phyloP scores from a whole-genome alignment of 2,329 filamentous ascomycete genomes.

The Colletotrichum gloeosporioides region DNA sequence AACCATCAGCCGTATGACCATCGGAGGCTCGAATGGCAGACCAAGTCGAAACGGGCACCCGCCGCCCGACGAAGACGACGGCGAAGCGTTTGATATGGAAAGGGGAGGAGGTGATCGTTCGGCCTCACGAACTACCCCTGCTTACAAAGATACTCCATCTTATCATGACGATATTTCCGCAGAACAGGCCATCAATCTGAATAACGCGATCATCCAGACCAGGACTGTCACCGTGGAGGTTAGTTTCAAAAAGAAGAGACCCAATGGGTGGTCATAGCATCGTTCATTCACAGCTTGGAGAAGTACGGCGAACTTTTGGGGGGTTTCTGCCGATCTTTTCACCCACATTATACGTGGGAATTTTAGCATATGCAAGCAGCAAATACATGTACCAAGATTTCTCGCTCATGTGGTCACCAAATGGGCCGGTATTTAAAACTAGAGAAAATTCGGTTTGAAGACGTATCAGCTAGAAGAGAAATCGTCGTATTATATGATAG shows the following conservation, averaged over 20 bases:
- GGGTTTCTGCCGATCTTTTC: not conserved
- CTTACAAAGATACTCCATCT: not conserved
- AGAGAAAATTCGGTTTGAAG: not conserved
- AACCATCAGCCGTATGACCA: not conserved
- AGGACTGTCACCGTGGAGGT: constrained; percentile 11
- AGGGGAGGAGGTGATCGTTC: not conserved
- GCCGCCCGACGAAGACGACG: not conserved
- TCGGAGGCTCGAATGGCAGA: not conserved
- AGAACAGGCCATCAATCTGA: not conserved
- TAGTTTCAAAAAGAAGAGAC: not conserved
- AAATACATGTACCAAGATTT: not conserved
- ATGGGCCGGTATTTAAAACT: not conserved
- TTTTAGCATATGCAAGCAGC: not conserved
- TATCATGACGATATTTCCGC: not conserved
- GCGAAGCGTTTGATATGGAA: not conserved
- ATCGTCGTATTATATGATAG: not conserved
- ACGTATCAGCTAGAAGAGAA: not conserved
- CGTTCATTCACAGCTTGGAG: not conserved
- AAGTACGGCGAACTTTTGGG: not conserved
- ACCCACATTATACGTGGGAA: not conserved
- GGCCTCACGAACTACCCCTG: not conserved
- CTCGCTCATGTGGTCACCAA: accelerated
- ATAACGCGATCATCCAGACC: constrained; percentile 1
- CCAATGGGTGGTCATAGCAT: not conserved
- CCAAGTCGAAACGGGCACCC: not conserved